phyloP scores from a whole-genome alignment of 257 asterid species.

The Echites panduratus region DNA sequence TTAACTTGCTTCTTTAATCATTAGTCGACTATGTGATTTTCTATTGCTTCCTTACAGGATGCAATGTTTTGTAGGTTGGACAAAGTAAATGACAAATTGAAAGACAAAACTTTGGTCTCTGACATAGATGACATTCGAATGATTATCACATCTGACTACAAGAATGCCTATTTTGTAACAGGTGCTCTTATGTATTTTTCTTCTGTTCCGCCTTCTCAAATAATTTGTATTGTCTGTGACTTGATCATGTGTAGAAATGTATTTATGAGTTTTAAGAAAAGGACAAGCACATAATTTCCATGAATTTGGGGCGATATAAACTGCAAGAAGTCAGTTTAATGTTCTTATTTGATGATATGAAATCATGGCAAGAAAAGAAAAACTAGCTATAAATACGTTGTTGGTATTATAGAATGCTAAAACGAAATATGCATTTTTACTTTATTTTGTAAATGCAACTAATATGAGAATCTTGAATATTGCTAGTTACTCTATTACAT shows the following conservation, averaged over 20 bases:
- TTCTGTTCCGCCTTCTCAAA: not conserved
- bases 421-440: not conserved
- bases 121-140: slow-evolving; percentile 47
- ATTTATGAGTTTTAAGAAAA: not conserved
- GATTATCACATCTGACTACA: slow-evolving; percentile 58
- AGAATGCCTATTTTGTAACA: slow-evolving; percentile 77
- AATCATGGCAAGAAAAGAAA: not conserved
- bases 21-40: not conserved
- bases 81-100: slow-evolving; percentile 22
- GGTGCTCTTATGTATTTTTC: slow-evolving; percentile 27
- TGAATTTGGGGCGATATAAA: no score
- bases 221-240: not conserved
- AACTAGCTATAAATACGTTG: not conserved
- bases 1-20: not conserved
- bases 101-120: slow-evolving; percentile 33
- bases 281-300: not conserved
- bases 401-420: not conserved
- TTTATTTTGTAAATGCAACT: not conserved
- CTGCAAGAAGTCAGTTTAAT: not conserved
- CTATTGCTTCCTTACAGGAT: not conserved
- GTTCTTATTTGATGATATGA: not conserved
- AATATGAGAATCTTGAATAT: not conserved
- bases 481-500: not conserved
- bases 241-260: not conserved
- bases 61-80: slow-evolving; percentile 31